Conservation (phyloP, 768 basidiomycete species). For the Hortiboletus flavorubellus region DNA sequence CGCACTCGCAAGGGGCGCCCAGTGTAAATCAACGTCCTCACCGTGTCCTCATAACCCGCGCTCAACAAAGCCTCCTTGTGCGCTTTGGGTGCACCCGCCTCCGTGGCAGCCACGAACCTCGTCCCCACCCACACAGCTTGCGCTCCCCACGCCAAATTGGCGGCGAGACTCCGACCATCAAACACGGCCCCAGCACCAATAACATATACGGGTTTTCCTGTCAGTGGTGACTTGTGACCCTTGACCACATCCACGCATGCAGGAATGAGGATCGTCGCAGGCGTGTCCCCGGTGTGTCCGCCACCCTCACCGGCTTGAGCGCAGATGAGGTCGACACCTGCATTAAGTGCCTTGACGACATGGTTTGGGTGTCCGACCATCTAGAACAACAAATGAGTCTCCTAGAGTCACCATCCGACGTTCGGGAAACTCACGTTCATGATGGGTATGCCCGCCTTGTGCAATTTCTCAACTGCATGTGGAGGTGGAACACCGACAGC, state of each 20-base stretch:
- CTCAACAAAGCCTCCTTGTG: constrained; percentile 79
- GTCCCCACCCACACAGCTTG: constrained; percentile 89
- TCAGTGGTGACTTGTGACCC: constrained; percentile 74
- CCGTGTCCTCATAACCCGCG: constrained; percentile 74
- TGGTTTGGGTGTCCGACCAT: constrained; percentile 97
- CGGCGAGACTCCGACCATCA: constrained; percentile 84
- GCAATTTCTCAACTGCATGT: constrained; percentile 74
- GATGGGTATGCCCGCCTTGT: constrained; percentile 78
- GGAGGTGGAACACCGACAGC: constrained; percentile 86
- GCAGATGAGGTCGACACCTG: constrained; percentile 89
- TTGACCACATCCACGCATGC: constrained; percentile 84
- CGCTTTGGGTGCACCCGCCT: constrained; percentile 77
- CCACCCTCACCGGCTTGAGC: constrained; percentile 94
- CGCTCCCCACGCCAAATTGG: constrained; percentile 87
- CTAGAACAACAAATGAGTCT: constrained; percentile 22
- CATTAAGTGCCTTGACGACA: constrained; percentile 73
- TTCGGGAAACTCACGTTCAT: constrained; percentile 62
- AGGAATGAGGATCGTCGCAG: constrained; percentile 85
- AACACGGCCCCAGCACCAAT: constrained; percentile 90
- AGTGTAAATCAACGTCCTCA: constrained; percentile 85
- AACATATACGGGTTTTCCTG: constrained; percentile 80
- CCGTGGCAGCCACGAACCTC: constrained; percentile 78
- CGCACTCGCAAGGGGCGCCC: constrained; percentile 86
- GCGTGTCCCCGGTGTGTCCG: constrained; percentile 81
- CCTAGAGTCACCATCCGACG: not conserved